A percentile compares a stretch with the other conserved stretches of the same genome.
phyloP scores from a whole-genome alignment of 176 grass and related monocot genomes.

The Alopecurus myosuroides region DNA sequence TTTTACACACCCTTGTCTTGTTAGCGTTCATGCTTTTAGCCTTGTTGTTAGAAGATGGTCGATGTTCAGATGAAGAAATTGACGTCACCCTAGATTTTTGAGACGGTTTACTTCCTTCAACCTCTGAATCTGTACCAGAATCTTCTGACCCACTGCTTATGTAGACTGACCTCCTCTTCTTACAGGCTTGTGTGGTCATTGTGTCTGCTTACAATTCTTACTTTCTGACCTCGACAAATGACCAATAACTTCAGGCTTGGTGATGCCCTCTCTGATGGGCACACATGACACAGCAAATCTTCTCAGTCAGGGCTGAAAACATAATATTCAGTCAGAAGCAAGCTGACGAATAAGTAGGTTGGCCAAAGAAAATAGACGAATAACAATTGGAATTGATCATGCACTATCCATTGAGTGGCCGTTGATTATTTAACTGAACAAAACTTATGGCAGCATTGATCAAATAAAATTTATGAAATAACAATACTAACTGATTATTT shows the following conservation, averaged over 20 bases:
- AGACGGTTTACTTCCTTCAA: constrained; percentile 5
- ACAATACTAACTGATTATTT: not conserved
- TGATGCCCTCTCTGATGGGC: not conserved
- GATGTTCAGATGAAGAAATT: not conserved
- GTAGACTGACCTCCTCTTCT: constrained; percentile 25
- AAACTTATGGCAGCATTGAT: not conserved
- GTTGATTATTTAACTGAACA: not conserved
- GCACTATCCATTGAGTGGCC: not conserved
- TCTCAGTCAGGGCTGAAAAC: constrained; percentile 11
- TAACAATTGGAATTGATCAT: not conserved
- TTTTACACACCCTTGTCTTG: constrained; percentile 54
- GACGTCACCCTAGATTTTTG: constrained; percentile 29
- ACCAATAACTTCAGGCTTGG: not conserved
- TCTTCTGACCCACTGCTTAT: constrained; percentile 7
- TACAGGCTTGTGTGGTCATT: constrained; percentile 21
- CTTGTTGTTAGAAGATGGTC: constrained; percentile 10
- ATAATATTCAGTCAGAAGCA: constrained; percentile 16
- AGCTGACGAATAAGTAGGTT: not conserved
- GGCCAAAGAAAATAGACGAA: not conserved
- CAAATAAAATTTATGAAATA: constrained; percentile 9
- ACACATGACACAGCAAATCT: not conserved
- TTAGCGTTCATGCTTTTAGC: constrained; percentile 47
- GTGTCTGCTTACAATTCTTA: not conserved
- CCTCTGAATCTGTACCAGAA: constrained; percentile 18
- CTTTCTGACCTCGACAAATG: not conserved